Evolutionary conservation across 2,329 filamentous ascomycete species (phyloP).

Genomic region (Penicillium sp.): DNA sequence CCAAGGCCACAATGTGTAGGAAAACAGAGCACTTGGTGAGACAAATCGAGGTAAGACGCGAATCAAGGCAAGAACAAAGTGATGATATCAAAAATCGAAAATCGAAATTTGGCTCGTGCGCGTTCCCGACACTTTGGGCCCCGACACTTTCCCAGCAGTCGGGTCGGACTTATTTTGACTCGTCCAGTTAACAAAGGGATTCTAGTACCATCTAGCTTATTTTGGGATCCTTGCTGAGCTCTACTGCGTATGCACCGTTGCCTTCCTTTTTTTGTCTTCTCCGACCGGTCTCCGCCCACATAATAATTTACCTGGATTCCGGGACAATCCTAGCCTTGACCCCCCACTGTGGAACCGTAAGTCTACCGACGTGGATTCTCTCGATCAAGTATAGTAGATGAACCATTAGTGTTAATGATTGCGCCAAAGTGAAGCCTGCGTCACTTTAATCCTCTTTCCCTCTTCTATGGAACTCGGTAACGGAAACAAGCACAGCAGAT

Average conservation of each 20-base stretch:
- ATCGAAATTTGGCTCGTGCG: slow-evolving; percentile 14
- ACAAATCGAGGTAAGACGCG: not conserved
- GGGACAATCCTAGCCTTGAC: slow-evolving; percentile 1
- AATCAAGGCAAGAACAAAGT: not conserved
- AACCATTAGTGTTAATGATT: not conserved
- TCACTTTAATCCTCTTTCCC: not conserved
- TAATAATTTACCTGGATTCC: slow-evolving; percentile 2
- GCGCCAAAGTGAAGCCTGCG: not conserved
- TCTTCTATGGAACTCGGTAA: too few relatives aligned
- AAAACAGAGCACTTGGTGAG: not conserved
- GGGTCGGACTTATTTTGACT: slow-evolving; percentile 20
- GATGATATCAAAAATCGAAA: not conserved
- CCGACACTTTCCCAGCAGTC: slow-evolving; percentile 19
- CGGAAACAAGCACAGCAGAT: too few relatives aligned
- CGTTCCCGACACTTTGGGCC: slow-evolving; percentile 23
- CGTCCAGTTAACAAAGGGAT: slow-evolving; percentile 16
- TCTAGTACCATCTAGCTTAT: slow-evolving; percentile 15
- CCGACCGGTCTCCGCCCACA: not conserved
- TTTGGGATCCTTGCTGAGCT: slow-evolving; percentile 11
- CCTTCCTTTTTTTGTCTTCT: not conserved
- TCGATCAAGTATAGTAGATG: slow-evolving; percentile 11
- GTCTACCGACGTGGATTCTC: not conserved
- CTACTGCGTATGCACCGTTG: not conserved
- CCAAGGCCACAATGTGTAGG: not conserved
- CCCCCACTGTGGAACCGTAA: not conserved